phyloP scores from a whole-genome alignment of 306 rosid species.

The Macrotyloma uniflorum region DNA sequence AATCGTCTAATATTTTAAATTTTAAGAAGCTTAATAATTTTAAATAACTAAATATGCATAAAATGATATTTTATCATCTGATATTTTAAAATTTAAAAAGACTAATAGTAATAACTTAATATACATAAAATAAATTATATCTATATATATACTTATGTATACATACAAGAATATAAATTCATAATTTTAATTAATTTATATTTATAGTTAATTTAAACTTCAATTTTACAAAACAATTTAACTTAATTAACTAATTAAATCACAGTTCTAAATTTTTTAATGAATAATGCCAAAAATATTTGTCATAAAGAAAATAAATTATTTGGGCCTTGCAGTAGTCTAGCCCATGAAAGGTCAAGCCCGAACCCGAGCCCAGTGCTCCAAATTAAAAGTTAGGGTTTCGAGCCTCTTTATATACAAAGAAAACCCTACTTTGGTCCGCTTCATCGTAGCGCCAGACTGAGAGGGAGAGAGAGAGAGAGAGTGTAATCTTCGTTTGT shows the following conservation, averaged over 20 bases:
- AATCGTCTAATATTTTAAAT: too few species aligned
- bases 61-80: too few species aligned
- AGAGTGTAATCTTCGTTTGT: conserved; percentile 7
- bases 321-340: neutral
- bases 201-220: neutral
- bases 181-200: too few species aligned
- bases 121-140: too few species aligned
- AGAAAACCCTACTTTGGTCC: conserved; percentile 44
- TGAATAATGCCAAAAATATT: neutral
- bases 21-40: too few species aligned
- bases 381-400: conserved; percentile 40
- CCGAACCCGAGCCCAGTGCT: neutral
- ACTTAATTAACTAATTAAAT: neutral
- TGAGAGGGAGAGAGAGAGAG: neutral
- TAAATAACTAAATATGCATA: too few species aligned
- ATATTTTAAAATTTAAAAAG: too few species aligned
- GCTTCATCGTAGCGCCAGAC: neutral
- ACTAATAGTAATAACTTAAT: too few species aligned
- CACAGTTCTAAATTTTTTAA: neutral
- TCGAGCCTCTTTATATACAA: conserved; percentile 21
- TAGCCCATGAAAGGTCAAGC: neutral
- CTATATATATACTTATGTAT: too few species aligned
- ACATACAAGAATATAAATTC: too few species aligned
- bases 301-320: neutral
- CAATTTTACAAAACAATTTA: neutral